These are phyloP conservation scores for Suillus clintonianus DNA, from an alignment of 768 basidiomycete genomes.

Conservation along the genomic window DNA sequence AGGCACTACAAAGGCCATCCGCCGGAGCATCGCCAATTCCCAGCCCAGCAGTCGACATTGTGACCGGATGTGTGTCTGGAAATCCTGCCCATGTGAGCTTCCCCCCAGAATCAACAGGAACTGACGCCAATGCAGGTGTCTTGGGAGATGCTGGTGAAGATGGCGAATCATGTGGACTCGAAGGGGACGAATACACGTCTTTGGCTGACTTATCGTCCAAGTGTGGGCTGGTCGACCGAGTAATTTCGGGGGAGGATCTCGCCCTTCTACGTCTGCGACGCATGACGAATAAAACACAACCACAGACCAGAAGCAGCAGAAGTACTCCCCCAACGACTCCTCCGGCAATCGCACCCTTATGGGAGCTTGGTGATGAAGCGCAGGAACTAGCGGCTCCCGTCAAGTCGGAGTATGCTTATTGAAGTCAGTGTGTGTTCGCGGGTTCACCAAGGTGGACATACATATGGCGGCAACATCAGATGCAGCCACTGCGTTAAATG, in stretches of 20 bases:
- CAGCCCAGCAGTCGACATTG: too few species aligned
- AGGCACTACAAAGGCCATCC: not conserved
- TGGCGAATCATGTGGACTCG: not conserved
- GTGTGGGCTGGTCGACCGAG: not conserved
- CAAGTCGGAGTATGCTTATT: constrained; percentile 19
- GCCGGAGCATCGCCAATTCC: not conserved
- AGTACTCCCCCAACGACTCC: constrained; percentile 22
- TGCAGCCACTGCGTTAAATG: constrained; percentile 20
- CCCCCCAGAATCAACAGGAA: not conserved
- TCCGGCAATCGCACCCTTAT: constrained; percentile 21
- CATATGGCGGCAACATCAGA: constrained; percentile 12
- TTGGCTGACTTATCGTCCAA: not conserved
- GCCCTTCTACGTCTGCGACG: constrained; percentile 13
- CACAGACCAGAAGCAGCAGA: constrained; percentile 14
- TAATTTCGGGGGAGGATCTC: not conserved
- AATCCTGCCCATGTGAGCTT: not conserved
- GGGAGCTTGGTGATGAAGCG: not conserved
- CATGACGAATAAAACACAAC: constrained; percentile 11
- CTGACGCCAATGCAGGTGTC: not conserved
- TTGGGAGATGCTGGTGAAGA: not conserved
- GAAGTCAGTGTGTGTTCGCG: not conserved
- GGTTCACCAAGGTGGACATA: constrained; percentile 4
- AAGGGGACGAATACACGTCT: not conserved
- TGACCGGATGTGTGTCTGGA: not conserved
- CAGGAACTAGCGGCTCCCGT: constrained; percentile 16